Percentiles rank a stretch among this genome's conserved stretches.
These are phyloP conservation scores for Talaromyces marneffei DNA, from an alignment of 2,329 filamentous ascomycete genomes.

Conservation along the genomic window DNA sequence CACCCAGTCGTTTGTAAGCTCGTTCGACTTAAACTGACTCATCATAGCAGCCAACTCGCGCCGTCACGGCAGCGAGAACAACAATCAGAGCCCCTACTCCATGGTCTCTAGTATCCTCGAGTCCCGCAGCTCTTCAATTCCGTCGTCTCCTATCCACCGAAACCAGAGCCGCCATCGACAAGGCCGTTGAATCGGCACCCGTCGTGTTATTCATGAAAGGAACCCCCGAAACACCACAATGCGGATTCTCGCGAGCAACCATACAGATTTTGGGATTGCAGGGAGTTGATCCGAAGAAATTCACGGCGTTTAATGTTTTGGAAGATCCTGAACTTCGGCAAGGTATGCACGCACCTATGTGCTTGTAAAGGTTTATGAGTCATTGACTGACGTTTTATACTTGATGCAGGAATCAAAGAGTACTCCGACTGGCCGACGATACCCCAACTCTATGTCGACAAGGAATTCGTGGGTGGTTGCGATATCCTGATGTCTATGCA, in stretches of 20 bases:
- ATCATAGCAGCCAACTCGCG: conserved; percentile 6
- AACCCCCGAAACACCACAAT: conserved; percentile 90
- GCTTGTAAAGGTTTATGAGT: background rate
- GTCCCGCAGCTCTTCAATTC: conserved; percentile 22
- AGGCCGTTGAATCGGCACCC: conserved; percentile 77
- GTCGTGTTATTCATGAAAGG: conserved; percentile 99
- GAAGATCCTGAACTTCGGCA: conserved; percentile 81
- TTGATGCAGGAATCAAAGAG: conserved; percentile 78
- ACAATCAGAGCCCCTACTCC: conserved; percentile 2
- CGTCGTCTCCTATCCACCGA: conserved; percentile 70
- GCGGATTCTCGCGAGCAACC: conserved; percentile 89
- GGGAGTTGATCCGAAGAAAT: conserved; percentile 90
- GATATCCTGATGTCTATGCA: conserved; percentile 97
- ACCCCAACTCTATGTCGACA: conserved; percentile 89
- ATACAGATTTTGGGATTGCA: conserved; percentile 94
- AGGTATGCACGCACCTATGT: conserved; percentile 49
- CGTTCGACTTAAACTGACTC: background rate
- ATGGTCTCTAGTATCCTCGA: conserved; percentile 9
- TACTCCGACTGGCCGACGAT: conserved; percentile 99
- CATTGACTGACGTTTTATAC: background rate
- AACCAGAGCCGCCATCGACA: conserved; percentile 78
- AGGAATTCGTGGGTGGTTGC: conserved; percentile 96
- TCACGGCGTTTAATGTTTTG: conserved; percentile 95
- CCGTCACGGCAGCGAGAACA: background rate
- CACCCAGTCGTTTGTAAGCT: background rate